A percentile compares a stretch with the other conserved stretches of the same genome.
Conservation (phyloP, 139 green algal species). For the Volvox reticuliferus region DNA sequence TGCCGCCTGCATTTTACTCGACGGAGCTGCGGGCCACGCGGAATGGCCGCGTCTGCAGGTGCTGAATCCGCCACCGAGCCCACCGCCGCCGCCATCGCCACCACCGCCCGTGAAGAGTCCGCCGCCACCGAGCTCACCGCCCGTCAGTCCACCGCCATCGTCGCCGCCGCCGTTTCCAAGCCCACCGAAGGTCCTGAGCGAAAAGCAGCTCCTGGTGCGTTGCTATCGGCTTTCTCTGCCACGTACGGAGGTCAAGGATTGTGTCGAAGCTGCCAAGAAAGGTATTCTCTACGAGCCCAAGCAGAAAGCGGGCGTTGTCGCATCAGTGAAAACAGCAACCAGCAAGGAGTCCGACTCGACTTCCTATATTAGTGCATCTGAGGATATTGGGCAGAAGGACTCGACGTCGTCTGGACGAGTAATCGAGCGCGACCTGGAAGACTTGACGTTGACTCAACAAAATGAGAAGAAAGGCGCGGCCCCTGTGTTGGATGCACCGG, state of each 20-base stretch:
- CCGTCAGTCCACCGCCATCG: not conserved
- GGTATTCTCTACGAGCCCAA: constrained; percentile 14
- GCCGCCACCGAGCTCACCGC: not conserved
- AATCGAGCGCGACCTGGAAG: constrained; percentile 2
- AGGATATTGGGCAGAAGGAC: not conserved
- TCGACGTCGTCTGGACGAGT: not conserved
- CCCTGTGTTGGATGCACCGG: not conserved
- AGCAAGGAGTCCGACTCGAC: not conserved
- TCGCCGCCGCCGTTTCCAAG: not conserved
- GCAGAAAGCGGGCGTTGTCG: not conserved
- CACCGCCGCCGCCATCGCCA: not conserved
- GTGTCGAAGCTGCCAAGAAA: constrained; percentile 17
- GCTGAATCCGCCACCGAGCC: not conserved
- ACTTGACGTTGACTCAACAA: constrained; percentile 12
- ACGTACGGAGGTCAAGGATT: constrained; percentile 42
- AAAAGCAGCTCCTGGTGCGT: constrained; percentile 47
- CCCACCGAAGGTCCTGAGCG: not conserved
- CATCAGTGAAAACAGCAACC: too few relatives aligned
- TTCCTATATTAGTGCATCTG: not conserved
- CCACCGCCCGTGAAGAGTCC: not conserved
- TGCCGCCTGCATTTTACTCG: too few relatives aligned
- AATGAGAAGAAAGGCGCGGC: constrained; percentile 14
- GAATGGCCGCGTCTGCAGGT: too few relatives aligned
- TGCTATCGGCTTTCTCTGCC: constrained; percentile 46
- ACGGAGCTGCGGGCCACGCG: too few relatives aligned